phyloP scores from a whole-genome alignment of 257 asterid genomes.

The Solanum phureja region DNA sequence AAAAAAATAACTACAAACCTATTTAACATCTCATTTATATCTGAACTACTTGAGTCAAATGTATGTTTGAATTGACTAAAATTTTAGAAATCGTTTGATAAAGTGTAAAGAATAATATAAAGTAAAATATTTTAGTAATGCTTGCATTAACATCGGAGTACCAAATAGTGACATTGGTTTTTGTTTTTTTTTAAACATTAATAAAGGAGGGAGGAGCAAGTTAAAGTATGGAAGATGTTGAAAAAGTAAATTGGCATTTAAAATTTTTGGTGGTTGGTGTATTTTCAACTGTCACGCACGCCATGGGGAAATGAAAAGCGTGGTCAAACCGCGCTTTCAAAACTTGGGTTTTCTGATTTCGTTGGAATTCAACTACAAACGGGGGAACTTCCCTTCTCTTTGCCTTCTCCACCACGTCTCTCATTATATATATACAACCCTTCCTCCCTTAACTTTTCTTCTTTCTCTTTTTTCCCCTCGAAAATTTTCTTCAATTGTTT shows the following conservation, averaged over 20 bases:
- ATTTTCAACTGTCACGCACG: background rate
- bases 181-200: too few species aligned
- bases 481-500: too few species aligned
- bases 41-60: background rate
- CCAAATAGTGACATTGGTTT: too few species aligned
- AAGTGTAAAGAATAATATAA: too few species aligned
- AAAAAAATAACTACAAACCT: too few species aligned
- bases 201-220: background rate
- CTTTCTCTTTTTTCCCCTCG: background rate
- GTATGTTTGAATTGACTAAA: too few species aligned
- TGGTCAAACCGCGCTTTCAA: background rate
- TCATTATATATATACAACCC: background rate
- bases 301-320: background rate
- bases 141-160: too few species aligned
- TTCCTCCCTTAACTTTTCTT: background rate
- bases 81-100: too few species aligned
- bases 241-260: background rate
- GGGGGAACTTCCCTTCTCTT: background rate
- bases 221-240: background rate
- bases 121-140: too few species aligned
- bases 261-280: background rate
- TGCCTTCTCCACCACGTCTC: conserved; percentile 20
- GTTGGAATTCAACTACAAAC: background rate
- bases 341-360: background rate
- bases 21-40: background rate